Evolutionary conservation across 148 eudicot genomes (phyloP), one percentile per base, ranked within the genome.

Genomic region (Gaultheria prostrata): DNA sequence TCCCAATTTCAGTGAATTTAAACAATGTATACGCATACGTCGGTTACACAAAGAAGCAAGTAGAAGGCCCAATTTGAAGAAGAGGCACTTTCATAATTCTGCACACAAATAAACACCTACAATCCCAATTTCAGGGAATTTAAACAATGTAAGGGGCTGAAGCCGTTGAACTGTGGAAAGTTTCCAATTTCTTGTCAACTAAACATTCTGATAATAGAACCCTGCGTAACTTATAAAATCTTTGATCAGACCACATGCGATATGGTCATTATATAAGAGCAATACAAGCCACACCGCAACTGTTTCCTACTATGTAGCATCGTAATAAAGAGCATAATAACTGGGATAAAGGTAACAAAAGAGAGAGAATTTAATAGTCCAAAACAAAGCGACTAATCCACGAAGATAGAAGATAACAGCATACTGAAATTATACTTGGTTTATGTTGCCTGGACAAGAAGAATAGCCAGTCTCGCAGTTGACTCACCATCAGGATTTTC

Each of bases 361-460:
- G 45, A 30, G n/a, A n/a, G 17, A 14, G 74, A 33, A 54, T 33
- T 56, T 33, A 7, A 63, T 21, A 80, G 8, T 15, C 11, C 13
- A 59, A 5, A n/a, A n/a, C n/a, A n/a, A n/a, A n/a, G n/a, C n/a
- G n/a, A 57, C 28, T 15, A 24, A 59, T n/a, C 11, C 21, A 61
- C 63, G 35, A 39, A 46, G 26, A 80, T 45, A 7, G n/a, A 9
- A 15, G 13, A 54, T 45, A 63, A 72, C 24, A 81, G 20, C 56
- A 53, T 20, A 26, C 15, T 39, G 48, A 78, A 75, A 65, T 46
- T 82, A 30, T 89, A 93, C 99, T 90, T 97, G 99, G 91, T 97
- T 97, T 76, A 97, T 97, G 86, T 97, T 97, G 82, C 99, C 99
- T 50, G 99, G 99, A 86, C 90, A 97, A 84, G 99, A 98, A 86